Conservation (phyloP, 2,329 filamentous ascomycete species). For the Colletotrichum sp. region DNA sequence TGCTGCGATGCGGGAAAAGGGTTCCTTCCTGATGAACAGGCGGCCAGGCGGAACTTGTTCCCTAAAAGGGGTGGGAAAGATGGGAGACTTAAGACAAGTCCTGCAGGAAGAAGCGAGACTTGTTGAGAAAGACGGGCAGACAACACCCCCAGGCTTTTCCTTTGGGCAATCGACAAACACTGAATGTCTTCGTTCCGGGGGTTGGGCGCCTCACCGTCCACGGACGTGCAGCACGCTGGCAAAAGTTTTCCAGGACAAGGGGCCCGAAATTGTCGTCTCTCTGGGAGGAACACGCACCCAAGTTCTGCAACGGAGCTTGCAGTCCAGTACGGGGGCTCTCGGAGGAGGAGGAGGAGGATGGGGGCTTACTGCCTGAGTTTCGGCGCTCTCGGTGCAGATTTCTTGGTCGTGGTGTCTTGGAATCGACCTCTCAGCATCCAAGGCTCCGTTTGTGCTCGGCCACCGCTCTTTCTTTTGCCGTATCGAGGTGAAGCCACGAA, state of each 20-base stretch:
- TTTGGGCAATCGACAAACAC: conserved; percentile 18
- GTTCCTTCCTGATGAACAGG: not conserved
- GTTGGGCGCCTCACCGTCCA: not conserved
- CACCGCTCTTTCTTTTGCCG: conserved; percentile 54
- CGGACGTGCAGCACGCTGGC: conserved; percentile 11
- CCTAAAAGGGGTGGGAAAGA: conserved; percentile 21
- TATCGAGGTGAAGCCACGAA: conserved; percentile 40
- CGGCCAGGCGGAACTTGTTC: not conserved
- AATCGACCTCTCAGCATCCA: conserved; percentile 50
- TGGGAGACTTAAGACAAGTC: conserved; percentile 34
- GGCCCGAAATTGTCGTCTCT: conserved; percentile 38
- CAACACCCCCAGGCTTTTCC: not conserved
- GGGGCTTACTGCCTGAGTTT: conserved; percentile 9
- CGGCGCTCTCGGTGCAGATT: conserved; percentile 46
- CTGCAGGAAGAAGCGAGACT: conserved; percentile 28
- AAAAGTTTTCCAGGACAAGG: conserved; percentile 33
- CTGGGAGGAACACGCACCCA: conserved; percentile 20
- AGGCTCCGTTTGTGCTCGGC: conserved; percentile 50
- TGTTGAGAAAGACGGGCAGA: conserved; percentile 20
- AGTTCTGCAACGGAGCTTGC: conserved; percentile 10
- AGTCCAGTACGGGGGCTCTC: conserved; percentile 14
- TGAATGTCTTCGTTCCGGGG: conserved; percentile 8
- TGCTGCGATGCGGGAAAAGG: conserved; percentile 10
- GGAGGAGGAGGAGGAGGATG: not conserved
- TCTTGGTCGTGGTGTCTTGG: conserved; percentile 57